These are phyloP conservation scores for Cichorium intybus DNA, from an alignment of 140 eudicot species.

Conservation along the genomic window DNA sequence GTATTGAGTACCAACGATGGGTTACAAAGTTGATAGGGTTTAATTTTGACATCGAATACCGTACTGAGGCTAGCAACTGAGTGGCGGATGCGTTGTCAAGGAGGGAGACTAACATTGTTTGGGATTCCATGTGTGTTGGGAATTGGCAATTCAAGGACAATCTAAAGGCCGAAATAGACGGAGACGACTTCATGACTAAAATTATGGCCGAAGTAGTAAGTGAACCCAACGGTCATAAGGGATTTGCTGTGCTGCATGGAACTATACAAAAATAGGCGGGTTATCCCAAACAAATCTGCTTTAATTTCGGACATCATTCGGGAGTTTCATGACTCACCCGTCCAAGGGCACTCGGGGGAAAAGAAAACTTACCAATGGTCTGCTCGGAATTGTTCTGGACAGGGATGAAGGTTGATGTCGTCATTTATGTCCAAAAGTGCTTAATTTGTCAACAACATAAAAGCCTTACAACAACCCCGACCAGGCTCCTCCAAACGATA, in stretches of 20 bases:
- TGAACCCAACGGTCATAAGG: background rate
- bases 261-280: background rate
- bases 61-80: background rate
- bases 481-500: too few species aligned
- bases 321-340: too few species aligned
- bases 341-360: too few species aligned
- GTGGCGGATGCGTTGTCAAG: background rate
- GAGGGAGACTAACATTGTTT: background rate
- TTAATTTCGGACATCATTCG: too few species aligned
- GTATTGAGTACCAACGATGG: background rate
- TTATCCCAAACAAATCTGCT: too few species aligned
- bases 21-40: background rate
- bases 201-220: background rate
- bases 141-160: background rate
- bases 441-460: too few species aligned
- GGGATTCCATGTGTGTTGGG: background rate
- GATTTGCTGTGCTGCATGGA: background rate
- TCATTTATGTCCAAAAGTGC: too few species aligned
- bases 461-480: too few species aligned
- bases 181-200: background rate
- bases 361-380: too few species aligned
- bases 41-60: too few species aligned
- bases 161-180: background rate
- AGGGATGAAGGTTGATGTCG: too few species aligned
- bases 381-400: too few species aligned